Percentiles rank a stretch among this genome's conserved stretches.
Conservation (phyloP, 805 yeast genomes). For the Hanseniaspora lindneri region DNA sequence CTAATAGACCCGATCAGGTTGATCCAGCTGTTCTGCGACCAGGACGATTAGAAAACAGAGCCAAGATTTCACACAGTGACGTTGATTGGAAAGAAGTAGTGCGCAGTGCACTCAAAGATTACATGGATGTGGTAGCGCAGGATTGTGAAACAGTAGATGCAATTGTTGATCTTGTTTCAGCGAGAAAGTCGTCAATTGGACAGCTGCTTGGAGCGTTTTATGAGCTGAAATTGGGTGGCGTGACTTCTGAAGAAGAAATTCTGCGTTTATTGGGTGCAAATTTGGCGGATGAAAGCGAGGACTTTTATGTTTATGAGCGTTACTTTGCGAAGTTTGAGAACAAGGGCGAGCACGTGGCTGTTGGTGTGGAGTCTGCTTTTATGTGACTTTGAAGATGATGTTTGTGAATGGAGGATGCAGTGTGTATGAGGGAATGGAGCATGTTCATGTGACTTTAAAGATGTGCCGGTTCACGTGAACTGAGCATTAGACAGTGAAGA, state of each 20-base stretch:
- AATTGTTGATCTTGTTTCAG: constrained; percentile 17
- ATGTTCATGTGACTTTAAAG: too few species aligned
- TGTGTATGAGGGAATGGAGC: too few species aligned
- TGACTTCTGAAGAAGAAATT: not conserved
- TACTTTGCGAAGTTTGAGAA: constrained; percentile 1
- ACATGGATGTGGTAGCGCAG: not conserved
- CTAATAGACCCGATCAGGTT: constrained; percentile 88
- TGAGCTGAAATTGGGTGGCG: not conserved
- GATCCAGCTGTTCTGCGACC: constrained; percentile 93
- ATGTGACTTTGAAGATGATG: not conserved
- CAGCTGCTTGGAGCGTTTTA: not conserved
- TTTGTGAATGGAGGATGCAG: too few species aligned
- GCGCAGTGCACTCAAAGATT: constrained; percentile 20
- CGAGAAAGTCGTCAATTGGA: not conserved
- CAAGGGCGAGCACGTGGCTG: not conserved
- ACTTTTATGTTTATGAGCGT: not conserved
- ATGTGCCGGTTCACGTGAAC: too few species aligned
- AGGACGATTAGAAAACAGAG: constrained; percentile 86
- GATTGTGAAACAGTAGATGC: not conserved
- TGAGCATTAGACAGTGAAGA: too few species aligned
- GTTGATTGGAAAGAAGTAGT: constrained; percentile 68
- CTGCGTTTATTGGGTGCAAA: not conserved
- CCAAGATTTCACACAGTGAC: constrained; percentile 62
- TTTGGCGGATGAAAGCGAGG: not conserved
- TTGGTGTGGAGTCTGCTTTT: not conserved